Conservation (phyloP, 2,329 filamentous ascomycete species). For the Didymella arachidicola region DNA sequence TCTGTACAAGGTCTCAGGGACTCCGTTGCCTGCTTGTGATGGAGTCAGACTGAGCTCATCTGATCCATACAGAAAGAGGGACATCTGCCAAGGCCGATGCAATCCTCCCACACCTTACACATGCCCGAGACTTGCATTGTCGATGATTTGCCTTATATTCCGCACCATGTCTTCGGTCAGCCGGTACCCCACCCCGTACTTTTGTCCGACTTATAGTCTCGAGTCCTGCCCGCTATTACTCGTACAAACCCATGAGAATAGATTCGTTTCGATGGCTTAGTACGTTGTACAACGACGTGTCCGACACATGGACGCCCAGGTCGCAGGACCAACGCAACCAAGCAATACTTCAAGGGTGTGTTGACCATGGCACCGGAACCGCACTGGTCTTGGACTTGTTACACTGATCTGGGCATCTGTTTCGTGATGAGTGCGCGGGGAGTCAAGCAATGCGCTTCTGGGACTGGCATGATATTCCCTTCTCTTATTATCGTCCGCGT, state of each 20-base stretch:
- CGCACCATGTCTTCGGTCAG: not conserved
- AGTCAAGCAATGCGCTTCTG: constrained; percentile 23
- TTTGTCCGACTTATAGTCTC: not conserved
- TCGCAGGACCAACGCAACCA: not conserved
- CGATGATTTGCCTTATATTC: not conserved
- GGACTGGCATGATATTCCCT: constrained; percentile 14
- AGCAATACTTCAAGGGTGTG: constrained; percentile 9
- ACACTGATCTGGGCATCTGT: constrained; percentile 26
- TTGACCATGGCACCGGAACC: constrained; percentile 7
- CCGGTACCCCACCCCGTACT: not conserved
- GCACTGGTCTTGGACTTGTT: constrained; percentile 22
- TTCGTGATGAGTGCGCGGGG: constrained; percentile 10
- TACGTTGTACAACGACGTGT: constrained; percentile 16
- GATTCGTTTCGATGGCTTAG: not conserved
- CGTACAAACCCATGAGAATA: not conserved
- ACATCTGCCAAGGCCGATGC: not conserved
- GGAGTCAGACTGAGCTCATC: too few relatives aligned
- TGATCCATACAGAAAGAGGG: too few relatives aligned
- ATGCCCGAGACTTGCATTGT: not conserved
- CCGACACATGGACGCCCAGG: constrained; percentile 9
- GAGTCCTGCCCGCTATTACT: not conserved
- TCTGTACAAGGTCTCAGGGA: too few relatives aligned
- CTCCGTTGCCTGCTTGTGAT: not conserved
- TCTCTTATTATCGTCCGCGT: constrained; percentile 14
- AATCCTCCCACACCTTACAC: constrained; percentile 8